Percentiles rank a stretch among this genome's conserved stretches.
These are phyloP conservation scores for Strombidium stylifer DNA, from an alignment of 73 alveolate species.

Conservation along the genomic window DNA sequence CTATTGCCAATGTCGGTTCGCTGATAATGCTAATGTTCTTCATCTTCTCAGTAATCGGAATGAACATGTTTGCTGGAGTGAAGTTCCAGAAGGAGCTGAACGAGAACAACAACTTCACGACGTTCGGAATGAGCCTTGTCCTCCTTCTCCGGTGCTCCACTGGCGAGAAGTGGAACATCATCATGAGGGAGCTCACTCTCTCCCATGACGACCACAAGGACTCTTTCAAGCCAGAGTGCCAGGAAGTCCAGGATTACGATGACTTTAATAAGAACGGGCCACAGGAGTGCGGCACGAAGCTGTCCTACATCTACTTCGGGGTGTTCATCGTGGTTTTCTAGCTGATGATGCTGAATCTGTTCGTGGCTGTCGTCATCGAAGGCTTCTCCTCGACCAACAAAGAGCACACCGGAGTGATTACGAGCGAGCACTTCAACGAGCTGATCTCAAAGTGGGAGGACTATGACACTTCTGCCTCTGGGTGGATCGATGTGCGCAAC, in stretches of 20 bases:
- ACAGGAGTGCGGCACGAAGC: conserved; percentile 11
- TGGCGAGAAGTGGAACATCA: conserved; percentile 59
- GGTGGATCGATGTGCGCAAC: conserved; percentile 33
- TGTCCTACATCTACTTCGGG: conserved; percentile 30
- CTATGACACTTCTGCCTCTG: conserved; percentile 42
- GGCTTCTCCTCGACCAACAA: conserved; percentile 13
- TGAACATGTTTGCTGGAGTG: conserved; percentile 36
- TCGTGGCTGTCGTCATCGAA: conserved; percentile 71
- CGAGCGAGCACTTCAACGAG: conserved; percentile 10
- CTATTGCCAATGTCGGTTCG: conserved; percentile 56
- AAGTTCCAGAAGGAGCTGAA: conserved; percentile 17
- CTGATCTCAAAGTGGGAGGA: conserved; percentile 35
- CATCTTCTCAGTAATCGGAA: conserved; percentile 51
- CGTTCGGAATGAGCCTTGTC: conserved; percentile 22
- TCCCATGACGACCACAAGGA: not conserved
- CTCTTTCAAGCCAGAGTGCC: conserved; percentile 20
- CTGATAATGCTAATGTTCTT: conserved; percentile 40
- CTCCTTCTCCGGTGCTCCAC: conserved; percentile 37
- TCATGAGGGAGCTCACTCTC: conserved; percentile 19
- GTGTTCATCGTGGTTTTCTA: conserved; percentile 49
- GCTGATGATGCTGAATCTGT: conserved; percentile 67
- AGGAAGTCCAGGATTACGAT: conserved; percentile 1
- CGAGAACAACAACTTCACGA: conserved; percentile 32
- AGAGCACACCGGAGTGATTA: conserved; percentile 43
- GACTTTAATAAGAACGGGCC: conserved; percentile 7